Evolutionary conservation across 78 protist genomes (phyloP).

Genomic region (Creolimax fragrantissima): DNA sequence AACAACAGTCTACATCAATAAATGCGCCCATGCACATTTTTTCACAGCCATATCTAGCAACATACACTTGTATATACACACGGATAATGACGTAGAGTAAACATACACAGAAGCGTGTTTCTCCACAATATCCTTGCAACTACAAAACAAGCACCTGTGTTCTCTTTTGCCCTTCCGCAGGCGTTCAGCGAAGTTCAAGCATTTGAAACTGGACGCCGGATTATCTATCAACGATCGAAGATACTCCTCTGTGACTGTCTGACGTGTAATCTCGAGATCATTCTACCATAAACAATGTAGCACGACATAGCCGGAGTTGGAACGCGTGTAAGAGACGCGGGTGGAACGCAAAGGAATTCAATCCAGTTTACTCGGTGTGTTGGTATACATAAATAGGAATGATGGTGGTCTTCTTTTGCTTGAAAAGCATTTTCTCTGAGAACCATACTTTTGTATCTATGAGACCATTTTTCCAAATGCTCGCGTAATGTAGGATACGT

Average conservation of each 20-base stretch:
- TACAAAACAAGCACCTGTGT: not conserved
- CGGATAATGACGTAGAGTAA: not conserved
- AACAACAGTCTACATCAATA: not conserved
- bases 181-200: not conserved
- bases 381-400: not conserved
- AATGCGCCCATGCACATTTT: not conserved
- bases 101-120: not conserved
- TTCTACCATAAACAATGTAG: too few species aligned
- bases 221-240: not conserved
- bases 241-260: not conserved
- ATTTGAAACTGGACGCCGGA: not conserved
- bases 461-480: not conserved
- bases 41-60: not conserved
- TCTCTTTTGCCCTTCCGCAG: not conserved
- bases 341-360: too few species aligned
- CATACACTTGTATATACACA: not conserved
- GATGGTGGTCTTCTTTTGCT: not conserved
- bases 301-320: too few species aligned
- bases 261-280: not conserved
- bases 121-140: not conserved
- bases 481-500: not conserved
- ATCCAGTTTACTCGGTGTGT: not conserved
- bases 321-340: too few species aligned
- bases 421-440: not conserved
- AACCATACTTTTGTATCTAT: not conserved